Conservation (phyloP, 2,329 filamentous ascomycete genomes). For the Aurifilum marmelostoma region DNA sequence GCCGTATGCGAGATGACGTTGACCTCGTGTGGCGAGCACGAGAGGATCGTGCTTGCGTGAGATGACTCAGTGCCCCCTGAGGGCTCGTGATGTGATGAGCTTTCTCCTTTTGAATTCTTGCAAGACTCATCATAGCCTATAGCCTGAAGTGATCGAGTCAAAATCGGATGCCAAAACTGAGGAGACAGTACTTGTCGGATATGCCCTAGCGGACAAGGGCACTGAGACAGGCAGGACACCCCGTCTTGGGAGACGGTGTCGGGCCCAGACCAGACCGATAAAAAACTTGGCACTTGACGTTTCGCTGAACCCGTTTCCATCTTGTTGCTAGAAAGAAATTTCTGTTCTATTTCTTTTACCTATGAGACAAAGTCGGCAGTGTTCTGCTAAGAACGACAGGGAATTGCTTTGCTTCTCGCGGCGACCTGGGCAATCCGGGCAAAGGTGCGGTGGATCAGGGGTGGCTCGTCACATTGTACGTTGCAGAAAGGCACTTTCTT, state of each 20-base stretch:
- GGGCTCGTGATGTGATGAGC: background rate
- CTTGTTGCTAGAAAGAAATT: background rate
- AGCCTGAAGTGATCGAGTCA: background rate
- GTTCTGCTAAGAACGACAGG: background rate
- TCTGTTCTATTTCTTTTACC: background rate
- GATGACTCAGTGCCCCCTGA: background rate
- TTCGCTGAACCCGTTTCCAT: background rate
- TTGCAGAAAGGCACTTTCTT: constrained; percentile 25
- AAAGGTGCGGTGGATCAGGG: constrained; percentile 13
- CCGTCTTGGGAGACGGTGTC: background rate
- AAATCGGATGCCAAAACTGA: background rate
- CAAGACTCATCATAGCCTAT: background rate
- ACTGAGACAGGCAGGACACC: background rate
- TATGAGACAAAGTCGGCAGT: background rate
- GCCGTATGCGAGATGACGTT: constrained; percentile 26
- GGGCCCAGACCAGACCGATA: background rate
- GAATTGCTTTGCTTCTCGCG: background rate
- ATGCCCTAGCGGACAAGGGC: background rate
- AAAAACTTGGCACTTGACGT: background rate
- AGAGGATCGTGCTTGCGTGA: constrained; percentile 1
- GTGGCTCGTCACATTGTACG: constrained; percentile 25
- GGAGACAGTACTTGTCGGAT: background rate
- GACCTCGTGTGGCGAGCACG: constrained; percentile 14
- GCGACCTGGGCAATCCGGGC: background rate
- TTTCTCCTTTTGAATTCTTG: background rate